Evolutionary conservation across 73 alveolate species (phyloP).

Genomic region (Symbiodinium natans): DNA sequence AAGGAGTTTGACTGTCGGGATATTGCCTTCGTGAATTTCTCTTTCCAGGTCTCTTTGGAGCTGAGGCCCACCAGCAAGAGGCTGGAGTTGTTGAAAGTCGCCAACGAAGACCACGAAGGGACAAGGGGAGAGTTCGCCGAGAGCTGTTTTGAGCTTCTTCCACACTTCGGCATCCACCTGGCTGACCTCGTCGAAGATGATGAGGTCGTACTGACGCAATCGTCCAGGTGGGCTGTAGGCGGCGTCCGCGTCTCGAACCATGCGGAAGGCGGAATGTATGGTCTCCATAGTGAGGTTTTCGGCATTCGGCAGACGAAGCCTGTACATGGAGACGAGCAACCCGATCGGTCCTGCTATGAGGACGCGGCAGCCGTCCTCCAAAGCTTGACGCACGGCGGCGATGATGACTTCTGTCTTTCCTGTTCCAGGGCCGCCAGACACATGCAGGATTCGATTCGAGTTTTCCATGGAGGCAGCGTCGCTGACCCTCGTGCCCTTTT

Average conservation of each 20-base stretch:
- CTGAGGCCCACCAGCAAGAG: neutral
- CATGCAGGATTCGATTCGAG: neutral
- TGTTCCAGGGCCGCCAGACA: neutral
- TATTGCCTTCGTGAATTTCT: neutral
- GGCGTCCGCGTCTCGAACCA: neutral
- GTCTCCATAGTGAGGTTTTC: conserved; percentile 22
- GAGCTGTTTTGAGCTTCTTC: neutral
- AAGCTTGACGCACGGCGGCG: neutral
- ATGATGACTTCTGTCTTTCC: neutral
- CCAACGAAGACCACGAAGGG: conserved; percentile 49
- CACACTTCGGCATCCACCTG: conserved; percentile 45
- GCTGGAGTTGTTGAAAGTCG: conserved; percentile 67
- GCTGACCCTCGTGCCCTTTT: neutral
- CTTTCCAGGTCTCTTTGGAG: neutral
- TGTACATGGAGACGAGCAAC: neutral
- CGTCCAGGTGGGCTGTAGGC: conserved; percentile 39
- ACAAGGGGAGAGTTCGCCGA: neutral
- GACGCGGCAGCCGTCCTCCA: neutral
- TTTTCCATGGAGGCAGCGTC: neutral
- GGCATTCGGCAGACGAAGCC: neutral
- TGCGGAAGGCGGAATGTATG: neutral
- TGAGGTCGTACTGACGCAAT: conserved; percentile 29
- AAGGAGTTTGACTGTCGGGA: neutral
- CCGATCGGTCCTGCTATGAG: conserved; percentile 1
- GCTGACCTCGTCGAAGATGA: conserved; percentile 18